Conservation (phyloP, 371 early-diverging fungal genomes). For the Mortierella sp. region DNA sequence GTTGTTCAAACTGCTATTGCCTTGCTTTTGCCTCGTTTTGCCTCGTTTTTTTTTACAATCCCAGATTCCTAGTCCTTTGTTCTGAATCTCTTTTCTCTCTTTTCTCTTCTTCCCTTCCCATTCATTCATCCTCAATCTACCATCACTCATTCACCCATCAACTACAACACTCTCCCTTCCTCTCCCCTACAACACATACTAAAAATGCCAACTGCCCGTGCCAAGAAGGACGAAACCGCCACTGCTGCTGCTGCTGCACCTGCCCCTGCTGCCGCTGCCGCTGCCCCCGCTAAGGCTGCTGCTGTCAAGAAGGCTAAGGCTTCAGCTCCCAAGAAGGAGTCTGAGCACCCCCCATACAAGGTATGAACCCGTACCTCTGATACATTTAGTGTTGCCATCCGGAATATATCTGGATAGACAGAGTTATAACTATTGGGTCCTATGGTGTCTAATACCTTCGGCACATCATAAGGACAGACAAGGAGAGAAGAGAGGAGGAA, state of each 20-base stretch:
- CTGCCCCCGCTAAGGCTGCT: conserved; percentile 39
- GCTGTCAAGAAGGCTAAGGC: conserved; percentile 53
- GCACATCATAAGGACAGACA: not conserved
- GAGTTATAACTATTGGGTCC: not conserved
- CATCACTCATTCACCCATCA: not conserved
- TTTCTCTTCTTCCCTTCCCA: conserved; percentile 13
- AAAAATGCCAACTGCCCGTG: conserved; percentile 53
- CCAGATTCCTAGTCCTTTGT: conserved; percentile 3
- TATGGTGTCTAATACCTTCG: not conserved
- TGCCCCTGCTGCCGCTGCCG: conserved; percentile 33
- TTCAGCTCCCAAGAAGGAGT: conserved; percentile 55
- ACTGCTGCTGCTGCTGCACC: conserved; percentile 34
- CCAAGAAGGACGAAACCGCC: conserved; percentile 53
- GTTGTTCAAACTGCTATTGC: too few species aligned
- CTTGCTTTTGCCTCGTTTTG: not conserved
- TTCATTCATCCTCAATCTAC: conserved; percentile 13
- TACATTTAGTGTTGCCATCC: not conserved
- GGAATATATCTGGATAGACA: not conserved
- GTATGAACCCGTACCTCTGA: conserved; percentile 2
- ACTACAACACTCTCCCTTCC: not conserved
- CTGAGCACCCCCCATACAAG: conserved; percentile 67
- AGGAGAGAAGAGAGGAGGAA: not conserved
- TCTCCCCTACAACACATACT: not conserved
- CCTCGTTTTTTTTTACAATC: conserved; percentile 2
- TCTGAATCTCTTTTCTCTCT: conserved; percentile 8